Conservation (phyloP, 2,329 filamentous ascomycete species). For the Bimuria novae-zelandiae region DNA sequence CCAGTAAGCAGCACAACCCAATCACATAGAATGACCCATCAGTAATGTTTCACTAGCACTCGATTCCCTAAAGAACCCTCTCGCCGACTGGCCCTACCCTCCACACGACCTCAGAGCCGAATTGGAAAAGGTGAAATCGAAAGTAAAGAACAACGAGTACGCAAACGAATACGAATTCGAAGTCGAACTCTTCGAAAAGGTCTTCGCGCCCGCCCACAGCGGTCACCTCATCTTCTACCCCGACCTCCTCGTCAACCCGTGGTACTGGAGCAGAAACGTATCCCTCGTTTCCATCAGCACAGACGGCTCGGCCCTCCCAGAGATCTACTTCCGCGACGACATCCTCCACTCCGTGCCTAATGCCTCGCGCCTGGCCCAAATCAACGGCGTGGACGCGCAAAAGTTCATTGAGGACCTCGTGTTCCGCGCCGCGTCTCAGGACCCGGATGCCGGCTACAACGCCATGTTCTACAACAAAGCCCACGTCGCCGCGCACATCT, state of each 20-base stretch:
- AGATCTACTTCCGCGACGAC: conserved; percentile 7
- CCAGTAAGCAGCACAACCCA: not conserved
- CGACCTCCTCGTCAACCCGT: conserved; percentile 3
- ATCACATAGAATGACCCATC: too few relatives aligned
- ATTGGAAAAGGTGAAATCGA: conserved; percentile 1
- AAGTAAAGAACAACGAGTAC: conserved; percentile 28
- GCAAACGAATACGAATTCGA: conserved; percentile 44
- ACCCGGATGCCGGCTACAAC: conserved; percentile 44
- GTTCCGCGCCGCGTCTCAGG: conserved; percentile 25
- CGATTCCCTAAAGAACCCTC: conserved; percentile 5
- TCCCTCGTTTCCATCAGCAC: conserved; percentile 5
- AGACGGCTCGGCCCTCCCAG: not conserved
- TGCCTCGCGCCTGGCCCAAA: conserved; percentile 15
- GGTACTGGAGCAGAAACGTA: conserved; percentile 4
- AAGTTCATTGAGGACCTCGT: conserved; percentile 34
- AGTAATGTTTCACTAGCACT: not conserved
- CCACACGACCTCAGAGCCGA: conserved; percentile 2
- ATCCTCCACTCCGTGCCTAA: not conserved
- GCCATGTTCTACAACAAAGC: conserved; percentile 30
- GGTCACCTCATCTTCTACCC: conserved; percentile 21
- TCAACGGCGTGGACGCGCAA: conserved; percentile 37
- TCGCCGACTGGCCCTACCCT: conserved; percentile 4
- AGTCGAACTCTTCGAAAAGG: conserved; percentile 23
- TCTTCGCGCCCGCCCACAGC: conserved; percentile 18
- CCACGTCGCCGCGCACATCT: conserved; percentile 4